A percentile compares a stretch with the other conserved stretches of the same genome.
phyloP scores from a whole-genome alignment of 1,284 basidiomycete species.

The Boletus hoseneyae region DNA sequence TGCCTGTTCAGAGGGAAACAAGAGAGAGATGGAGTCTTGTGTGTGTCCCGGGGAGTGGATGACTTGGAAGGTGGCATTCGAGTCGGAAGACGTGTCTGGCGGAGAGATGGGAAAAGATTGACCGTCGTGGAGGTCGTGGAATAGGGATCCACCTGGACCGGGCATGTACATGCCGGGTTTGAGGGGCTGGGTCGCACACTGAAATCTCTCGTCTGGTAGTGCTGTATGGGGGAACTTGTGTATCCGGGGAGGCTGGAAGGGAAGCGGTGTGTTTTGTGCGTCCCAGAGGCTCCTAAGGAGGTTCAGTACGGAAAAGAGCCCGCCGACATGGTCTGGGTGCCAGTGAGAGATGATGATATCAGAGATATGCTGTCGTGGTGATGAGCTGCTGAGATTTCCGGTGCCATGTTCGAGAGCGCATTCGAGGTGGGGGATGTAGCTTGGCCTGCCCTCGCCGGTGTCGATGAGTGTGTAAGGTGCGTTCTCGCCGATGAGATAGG shows the following conservation, averaged over 20 bases:
- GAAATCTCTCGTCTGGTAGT: slow-evolving; percentile 33
- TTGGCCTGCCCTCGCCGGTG: slow-evolving; percentile 76
- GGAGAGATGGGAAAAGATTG: slow-evolving; percentile 44
- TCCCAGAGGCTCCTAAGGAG: slow-evolving; percentile 64
- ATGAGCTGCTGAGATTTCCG: slow-evolving; percentile 27
- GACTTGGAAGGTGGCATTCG: slow-evolving; percentile 46
- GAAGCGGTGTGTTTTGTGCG: slow-evolving; percentile 37
- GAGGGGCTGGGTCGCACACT: slow-evolving; percentile 43
- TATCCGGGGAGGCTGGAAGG: slow-evolving; percentile 61
- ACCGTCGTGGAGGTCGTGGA: slow-evolving; percentile 57
- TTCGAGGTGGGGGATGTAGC: slow-evolving; percentile 68
- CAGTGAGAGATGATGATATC: slow-evolving; percentile 91
- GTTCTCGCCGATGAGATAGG: slow-evolving; percentile 75
- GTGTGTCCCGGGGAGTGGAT: slow-evolving; percentile 93
- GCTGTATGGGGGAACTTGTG: slow-evolving; percentile 60
- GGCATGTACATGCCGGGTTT: slow-evolving; percentile 44
- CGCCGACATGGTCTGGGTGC: slow-evolving; percentile 85
- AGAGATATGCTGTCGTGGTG: slow-evolving; percentile 54
- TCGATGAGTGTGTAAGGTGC: slow-evolving; percentile 83
- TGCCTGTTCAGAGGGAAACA: slow-evolving; percentile 58
- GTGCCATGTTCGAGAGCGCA: slow-evolving; percentile 43
- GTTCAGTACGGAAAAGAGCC: slow-evolving; percentile 68
- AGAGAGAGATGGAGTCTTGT: slow-evolving; percentile 76
- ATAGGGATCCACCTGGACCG: slow-evolving; percentile 36
- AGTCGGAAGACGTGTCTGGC: neutral